Base-by-base conservation (phyloP, 257 asterid genomes). In the Leptodermis oblonga region DNA sequence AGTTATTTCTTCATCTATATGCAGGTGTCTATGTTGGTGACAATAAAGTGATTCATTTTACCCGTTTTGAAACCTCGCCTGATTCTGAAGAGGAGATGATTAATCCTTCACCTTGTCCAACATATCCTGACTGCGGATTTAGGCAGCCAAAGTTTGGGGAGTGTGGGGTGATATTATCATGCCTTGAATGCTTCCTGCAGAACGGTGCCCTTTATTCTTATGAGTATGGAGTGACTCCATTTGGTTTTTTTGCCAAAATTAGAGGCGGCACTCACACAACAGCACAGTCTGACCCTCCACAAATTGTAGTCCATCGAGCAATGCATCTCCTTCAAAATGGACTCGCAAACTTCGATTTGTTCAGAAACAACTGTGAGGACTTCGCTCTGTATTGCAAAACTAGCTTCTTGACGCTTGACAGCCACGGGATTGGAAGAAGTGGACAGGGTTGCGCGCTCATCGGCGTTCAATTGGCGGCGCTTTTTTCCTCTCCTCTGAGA, bases 211-310 rank as follows among this genome's bases (percentile, higher is more conserved):
- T 86, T 17, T 93, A 90, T 76, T 39, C 71, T 41, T 93, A 90
- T 28, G 90, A 93, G 68, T 90, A 93, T 62, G 92, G 86, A 15
- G 97, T 90, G 61, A 71, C 73, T 36, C 90, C 96, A 12, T 81
- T 96, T 2, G 20, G 76, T 34, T 93, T 93, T 83, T 72, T 93
- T 2, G 90, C 99, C 25, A 87, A 90, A 85, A 73, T 90, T 25
- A 88, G 97, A 49, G 97, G 97, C 20, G 99, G 99, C 70, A 90
- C 97, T 7, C 88, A 97, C 82, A 93, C 95, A 3, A 90, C 86
- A 11, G 98, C 98, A 23, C 22, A 66, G 36, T 85, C 98, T 1
- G 98, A 93, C 74, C 81, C 87, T 2, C 58, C 86, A 0, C 81
- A 78, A 49, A 37, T 75, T 5, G 96, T 86, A 45, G 70, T 88